Evolutionary conservation across 306 rosid species (phyloP), one percentile per base, ranked within the genome.

Genomic region (Fragaria ananassa): DNA sequence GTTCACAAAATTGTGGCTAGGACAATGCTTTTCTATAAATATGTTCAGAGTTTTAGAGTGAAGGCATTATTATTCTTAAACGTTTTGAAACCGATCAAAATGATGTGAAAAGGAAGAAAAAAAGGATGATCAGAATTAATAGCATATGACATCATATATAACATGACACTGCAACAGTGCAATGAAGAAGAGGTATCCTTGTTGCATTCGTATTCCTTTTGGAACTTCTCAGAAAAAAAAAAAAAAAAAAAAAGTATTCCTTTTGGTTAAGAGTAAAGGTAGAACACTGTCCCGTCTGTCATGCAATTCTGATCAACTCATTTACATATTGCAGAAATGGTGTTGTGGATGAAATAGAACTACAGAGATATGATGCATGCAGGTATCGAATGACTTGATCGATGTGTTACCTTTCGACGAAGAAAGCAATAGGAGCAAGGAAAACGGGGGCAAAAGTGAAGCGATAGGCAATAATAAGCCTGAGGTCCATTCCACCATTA

Each of bases 401-500:
- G 44, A 21, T 12, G 45, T 15, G 0, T 3, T 51, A 88, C 97
- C 96, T 88, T 84, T 88, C 94, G 14, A 91, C 0, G 66, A 90
- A 29, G 72, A 86, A 50, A 46, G 97, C 88, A 34, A 88, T 67
- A 8, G 97, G 96, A 72, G 78, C 79, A 1, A 86, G 80, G 79
- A 93, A 87, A 70, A 79, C 78, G 0, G 98, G 82, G 21, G 90
- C 89, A 21, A 93, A 91, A 3, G 85, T 0, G 21, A 86, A 85
- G 41, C 97, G 97, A 37, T 90, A 93, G 8, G 98, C 98, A 27
- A 82, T 74, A 21, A 85, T 56, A 1, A 91, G 27, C 60, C 79
- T 85, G 27, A 85, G 8, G 68, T 42, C 86, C 97, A 93, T 91
- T 79, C 96, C 97, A 81, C 88, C 91, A 6, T 83, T 72, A 0